These are phyloP conservation scores for Lyophyllum shimeji DNA, from an alignment of 768 basidiomycete genomes.

Conservation along the genomic window DNA sequence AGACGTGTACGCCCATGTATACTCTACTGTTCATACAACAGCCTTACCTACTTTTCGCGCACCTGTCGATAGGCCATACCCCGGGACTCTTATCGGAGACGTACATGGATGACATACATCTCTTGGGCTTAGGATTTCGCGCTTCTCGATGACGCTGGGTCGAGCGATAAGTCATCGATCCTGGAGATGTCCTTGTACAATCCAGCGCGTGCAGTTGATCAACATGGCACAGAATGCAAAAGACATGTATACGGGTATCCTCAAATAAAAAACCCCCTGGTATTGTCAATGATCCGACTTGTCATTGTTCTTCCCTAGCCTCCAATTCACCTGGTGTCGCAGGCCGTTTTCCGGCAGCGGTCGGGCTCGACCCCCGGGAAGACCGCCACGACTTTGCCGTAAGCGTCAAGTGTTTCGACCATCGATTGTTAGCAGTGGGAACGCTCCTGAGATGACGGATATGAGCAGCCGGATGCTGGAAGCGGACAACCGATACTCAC, in stretches of 20 bases:
- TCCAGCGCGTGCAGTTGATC: neutral
- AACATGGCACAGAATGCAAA: neutral
- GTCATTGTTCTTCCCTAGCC: neutral
- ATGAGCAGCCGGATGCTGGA: neutral
- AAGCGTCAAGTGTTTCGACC: constrained; percentile 19
- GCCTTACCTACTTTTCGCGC: neutral
- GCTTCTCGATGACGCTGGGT: no score
- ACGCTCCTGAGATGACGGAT: constrained; percentile 7
- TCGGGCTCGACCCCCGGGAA: neutral
- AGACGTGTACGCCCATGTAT: neutral
- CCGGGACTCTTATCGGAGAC: constrained; percentile 1
- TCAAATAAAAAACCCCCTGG: no score
- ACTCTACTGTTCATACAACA: neutral
- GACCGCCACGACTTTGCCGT: constrained; percentile 27
- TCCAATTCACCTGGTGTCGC: neutral
- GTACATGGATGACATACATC: neutral
- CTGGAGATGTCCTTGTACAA: neutral
- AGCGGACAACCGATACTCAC: constrained; percentile 8
- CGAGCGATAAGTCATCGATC: neutral
- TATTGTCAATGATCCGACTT: no score
- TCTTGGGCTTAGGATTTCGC: no score
- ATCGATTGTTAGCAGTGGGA: constrained; percentile 1
- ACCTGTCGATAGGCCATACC: neutral
- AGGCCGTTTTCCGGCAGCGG: constrained; percentile 2
- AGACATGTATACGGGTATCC: neutral